Percentiles rank a stretch among this genome's conserved stretches.
Evolutionary conservation across 2,329 filamentous ascomycete species (phyloP).

Genomic region (Ophiostoma angusticollis): DNA sequence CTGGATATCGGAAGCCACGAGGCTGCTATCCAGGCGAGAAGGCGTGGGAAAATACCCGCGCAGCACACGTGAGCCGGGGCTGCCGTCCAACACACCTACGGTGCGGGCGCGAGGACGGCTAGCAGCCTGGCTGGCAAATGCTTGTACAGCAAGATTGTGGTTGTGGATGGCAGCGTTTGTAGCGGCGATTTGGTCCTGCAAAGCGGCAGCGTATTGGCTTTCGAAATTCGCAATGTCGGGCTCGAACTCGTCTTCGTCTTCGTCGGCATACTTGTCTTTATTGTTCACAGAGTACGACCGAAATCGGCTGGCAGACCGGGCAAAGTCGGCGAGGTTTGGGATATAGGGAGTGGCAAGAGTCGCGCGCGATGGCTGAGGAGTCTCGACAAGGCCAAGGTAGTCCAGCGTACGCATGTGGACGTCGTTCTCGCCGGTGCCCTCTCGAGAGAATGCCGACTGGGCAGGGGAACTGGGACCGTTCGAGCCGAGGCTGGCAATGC

Average conservation of each 20-base stretch:
- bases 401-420: constrained; percentile 84
- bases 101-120: constrained; percentile 82
- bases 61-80: constrained; percentile 50
- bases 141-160: constrained; percentile 87
- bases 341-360: constrained; percentile 64
- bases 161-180: constrained; percentile 65
- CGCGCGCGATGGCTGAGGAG: constrained; percentile 66
- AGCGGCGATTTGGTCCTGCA: constrained; percentile 50
- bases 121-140: constrained; percentile 72
- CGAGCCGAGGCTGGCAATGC: constrained; percentile 74
- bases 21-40: constrained; percentile 59
- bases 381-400: constrained; percentile 89
- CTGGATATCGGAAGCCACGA: constrained; percentile 62
- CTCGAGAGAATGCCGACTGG: constrained; percentile 73
- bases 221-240: constrained; percentile 37
- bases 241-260: constrained; percentile 70
- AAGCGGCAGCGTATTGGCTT: constrained; percentile 44
- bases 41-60: constrained; percentile 64
- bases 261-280: constrained; percentile 90
- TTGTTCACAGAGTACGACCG: constrained; percentile 98
- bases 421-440: constrained; percentile 74
- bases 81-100: constrained; percentile 81
- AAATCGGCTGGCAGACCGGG: constrained; percentile 73
- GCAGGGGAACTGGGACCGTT: constrained; percentile 81
- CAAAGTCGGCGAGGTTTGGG: constrained; percentile 61